Evolutionary conservation across 768 basidiomycete genomes (phyloP).

Genomic region (Leccinum subgranulosum): DNA sequence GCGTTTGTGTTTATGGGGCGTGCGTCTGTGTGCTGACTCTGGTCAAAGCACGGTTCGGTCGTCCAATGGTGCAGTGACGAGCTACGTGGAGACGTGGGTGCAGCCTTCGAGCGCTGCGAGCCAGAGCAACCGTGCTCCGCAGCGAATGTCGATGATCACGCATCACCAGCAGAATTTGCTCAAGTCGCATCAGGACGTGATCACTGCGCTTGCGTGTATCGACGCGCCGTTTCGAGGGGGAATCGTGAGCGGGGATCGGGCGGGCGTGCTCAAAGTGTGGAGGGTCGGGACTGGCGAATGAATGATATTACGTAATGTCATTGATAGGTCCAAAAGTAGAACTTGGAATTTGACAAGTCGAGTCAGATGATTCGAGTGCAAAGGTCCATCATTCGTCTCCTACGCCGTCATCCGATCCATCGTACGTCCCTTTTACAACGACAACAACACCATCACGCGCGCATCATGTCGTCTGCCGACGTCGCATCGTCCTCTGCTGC

Average conservation of each 20-base stretch:
- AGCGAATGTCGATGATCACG: constrained; percentile 74
- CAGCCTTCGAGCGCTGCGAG: constrained; percentile 38
- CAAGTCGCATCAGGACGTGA: constrained; percentile 85
- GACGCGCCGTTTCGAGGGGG: constrained; percentile 93
- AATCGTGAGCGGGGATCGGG: constrained; percentile 86
- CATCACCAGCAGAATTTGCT: constrained; percentile 83
- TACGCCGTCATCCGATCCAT: constrained; percentile 8
- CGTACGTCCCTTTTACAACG: constrained; percentile 4
- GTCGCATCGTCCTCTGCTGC: constrained; percentile 55
- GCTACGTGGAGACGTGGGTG: constrained; percentile 65
- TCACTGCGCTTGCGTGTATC: constrained; percentile 81
- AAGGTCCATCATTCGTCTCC: constrained; percentile 24
- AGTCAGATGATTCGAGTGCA: constrained; percentile 33
- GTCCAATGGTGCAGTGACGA: constrained; percentile 43
- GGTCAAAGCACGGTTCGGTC: constrained; percentile 29
- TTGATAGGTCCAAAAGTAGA: constrained; percentile 24
- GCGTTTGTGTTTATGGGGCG: constrained; percentile 1
- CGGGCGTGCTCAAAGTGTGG: constrained; percentile 91
- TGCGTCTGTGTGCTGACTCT: constrained; percentile 1
- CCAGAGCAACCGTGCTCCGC: constrained; percentile 64
- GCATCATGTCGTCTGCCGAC: constrained; percentile 49
- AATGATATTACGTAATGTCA: constrained; percentile 9
- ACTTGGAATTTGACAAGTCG: neutral
- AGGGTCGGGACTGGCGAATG: constrained; percentile 56
- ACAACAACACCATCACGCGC: neutral